Percentiles rank a stretch among this genome's conserved stretches.
phyloP scores from a whole-genome alignment of 805 yeast genomes.

The Candida schatavii region DNA sequence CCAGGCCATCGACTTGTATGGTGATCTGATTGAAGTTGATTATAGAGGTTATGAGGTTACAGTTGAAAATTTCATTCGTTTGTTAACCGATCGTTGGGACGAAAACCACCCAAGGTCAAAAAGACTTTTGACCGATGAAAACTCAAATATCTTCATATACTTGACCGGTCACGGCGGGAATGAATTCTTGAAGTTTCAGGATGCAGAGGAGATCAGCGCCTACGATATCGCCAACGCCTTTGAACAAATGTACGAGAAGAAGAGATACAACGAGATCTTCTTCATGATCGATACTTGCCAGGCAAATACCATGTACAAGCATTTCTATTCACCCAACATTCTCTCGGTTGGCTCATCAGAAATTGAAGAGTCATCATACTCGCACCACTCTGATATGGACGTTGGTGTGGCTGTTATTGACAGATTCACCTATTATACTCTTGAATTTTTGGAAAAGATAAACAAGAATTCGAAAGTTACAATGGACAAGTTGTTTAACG shows the following conservation, averaged over 20 bases:
- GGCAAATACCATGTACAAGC: slow-evolving; percentile 96
- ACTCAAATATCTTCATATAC: slow-evolving; percentile 89
- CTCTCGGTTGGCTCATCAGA: slow-evolving; percentile 90
- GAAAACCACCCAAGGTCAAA: slow-evolving; percentile 91
- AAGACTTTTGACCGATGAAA: slow-evolving; percentile 86
- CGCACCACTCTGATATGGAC: slow-evolving; percentile 93
- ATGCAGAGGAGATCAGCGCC: slow-evolving; percentile 95
- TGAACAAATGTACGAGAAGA: slow-evolving; percentile 95
- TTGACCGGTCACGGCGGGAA: slow-evolving; percentile 99
- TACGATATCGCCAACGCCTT: slow-evolving; percentile 97
- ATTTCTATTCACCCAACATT: slow-evolving; percentile 88
- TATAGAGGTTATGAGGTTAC: slow-evolving; percentile 98
- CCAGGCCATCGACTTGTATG: slow-evolving; percentile 88
- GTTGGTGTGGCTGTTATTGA: slow-evolving; percentile 98
- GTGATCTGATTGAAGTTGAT: slow-evolving; percentile 93
- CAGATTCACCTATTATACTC: slow-evolving; percentile 87
- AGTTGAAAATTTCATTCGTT: slow-evolving; percentile 90
- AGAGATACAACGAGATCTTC: slow-evolving; percentile 89
- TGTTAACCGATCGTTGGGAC: slow-evolving; percentile 94
- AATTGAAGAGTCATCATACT: slow-evolving; percentile 84
- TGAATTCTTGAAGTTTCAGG: slow-evolving; percentile 95
- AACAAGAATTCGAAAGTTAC: slow-evolving; percentile 73
- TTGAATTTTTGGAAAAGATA: slow-evolving; percentile 82
- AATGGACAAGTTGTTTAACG: slow-evolving; percentile 78
- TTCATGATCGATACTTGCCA: slow-evolving; percentile 99